phyloP scores from a whole-genome alignment of 2,329 filamentous ascomycete genomes.

The Colletotrichum aenigma region DNA sequence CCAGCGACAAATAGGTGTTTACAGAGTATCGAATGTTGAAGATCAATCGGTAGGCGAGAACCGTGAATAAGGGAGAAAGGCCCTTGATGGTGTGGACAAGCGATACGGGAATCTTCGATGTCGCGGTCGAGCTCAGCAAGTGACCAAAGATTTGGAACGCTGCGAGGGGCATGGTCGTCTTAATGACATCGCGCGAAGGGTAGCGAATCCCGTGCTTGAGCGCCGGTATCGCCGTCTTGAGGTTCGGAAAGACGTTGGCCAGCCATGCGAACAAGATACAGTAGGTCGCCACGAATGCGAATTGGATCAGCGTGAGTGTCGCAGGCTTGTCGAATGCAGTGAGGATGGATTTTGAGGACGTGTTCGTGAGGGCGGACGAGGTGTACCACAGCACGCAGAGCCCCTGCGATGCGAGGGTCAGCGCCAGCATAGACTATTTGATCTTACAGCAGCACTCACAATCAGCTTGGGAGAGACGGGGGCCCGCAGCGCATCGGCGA shows the following conservation, averaged over 20 bases:
- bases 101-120: conserved; percentile 92
- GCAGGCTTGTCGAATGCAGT: conserved; percentile 90
- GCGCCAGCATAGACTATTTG: not conserved
- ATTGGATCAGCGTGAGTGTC: conserved; percentile 91
- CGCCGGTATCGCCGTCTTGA: conserved; percentile 76
- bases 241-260: conserved; percentile 71
- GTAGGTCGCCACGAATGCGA: conserved; percentile 88
- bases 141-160: conserved; percentile 94
- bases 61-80: conserved; percentile 92
- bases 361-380: conserved; percentile 95
- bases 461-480: conserved; percentile 88
- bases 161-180: conserved; percentile 87
- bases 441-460: conserved; percentile 55
- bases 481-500: conserved; percentile 88
- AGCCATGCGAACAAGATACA: conserved; percentile 82
- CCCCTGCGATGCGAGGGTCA: conserved; percentile 52
- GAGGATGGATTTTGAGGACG: conserved; percentile 95
- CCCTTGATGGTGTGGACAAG: conserved; percentile 99
- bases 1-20: conserved; percentile 84
- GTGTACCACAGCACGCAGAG: conserved; percentile 93
- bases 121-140: conserved; percentile 91
- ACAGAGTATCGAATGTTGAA: conserved; percentile 87
- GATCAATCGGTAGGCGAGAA: conserved; percentile 87
- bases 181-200: conserved; percentile 81
- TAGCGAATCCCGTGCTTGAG: conserved; percentile 83